phyloP scores from a whole-genome alignment of 2,329 filamentous ascomycete species.

The Arthrobotrys pseudoclavata region DNA sequence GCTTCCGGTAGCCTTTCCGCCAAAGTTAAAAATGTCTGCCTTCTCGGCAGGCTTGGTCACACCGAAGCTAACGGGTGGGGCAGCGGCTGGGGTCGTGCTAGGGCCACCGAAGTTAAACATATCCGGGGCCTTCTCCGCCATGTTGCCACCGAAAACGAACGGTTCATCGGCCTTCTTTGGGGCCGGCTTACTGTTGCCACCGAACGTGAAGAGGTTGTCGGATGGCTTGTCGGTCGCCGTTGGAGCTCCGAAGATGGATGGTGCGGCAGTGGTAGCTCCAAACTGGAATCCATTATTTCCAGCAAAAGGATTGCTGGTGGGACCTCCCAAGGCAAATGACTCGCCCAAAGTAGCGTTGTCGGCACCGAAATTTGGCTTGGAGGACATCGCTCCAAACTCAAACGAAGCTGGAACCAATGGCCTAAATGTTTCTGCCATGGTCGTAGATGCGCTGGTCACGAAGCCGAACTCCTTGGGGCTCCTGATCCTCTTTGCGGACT shows the following conservation, averaged over 20 bases:
- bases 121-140: constrained; percentile 8
- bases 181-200: constrained; percentile 30
- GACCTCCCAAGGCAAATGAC: constrained; percentile 38
- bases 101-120: constrained; percentile 27
- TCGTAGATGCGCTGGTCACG: constrained; percentile 38
- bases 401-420: constrained; percentile 42
- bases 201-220: constrained; percentile 21
- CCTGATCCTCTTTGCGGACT: constrained; percentile 49
- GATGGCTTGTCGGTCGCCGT: constrained; percentile 22
- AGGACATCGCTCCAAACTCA: constrained; percentile 49
- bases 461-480: constrained; percentile 48
- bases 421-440: constrained; percentile 51
- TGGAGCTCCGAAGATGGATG: constrained; percentile 31
- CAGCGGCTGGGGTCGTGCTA: constrained; percentile 28
- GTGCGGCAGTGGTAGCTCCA: constrained; percentile 34
- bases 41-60: background rate
- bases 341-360: constrained; percentile 26
- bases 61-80: constrained; percentile 38
- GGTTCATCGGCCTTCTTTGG: constrained; percentile 20
- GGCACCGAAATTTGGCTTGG: constrained; percentile 43
- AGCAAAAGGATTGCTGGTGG: constrained; percentile 16
- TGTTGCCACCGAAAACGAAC: constrained; percentile 28
- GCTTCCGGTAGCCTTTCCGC: constrained; percentile 7
- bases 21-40: constrained; percentile 5
- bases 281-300: constrained; percentile 34